Evolutionary conservation across 257 asterid species (phyloP).

Genomic region (Fraxinus americana): DNA sequence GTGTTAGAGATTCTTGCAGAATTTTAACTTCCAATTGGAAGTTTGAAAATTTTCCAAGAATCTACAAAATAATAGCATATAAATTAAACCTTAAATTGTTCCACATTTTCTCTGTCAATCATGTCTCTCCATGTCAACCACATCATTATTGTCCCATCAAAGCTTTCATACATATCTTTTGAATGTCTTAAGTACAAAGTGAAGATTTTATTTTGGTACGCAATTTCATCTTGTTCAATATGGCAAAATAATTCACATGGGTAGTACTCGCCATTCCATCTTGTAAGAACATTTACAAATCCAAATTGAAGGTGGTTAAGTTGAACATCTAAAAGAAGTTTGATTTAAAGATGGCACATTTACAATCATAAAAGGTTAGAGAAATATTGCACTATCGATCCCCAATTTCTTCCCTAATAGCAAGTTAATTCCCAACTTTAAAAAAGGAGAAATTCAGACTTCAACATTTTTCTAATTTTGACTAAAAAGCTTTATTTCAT

Average conservation of each 20-base stretch:
- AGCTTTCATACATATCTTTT: background rate
- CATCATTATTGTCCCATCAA: conserved; percentile 14
- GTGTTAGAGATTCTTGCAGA: no score
- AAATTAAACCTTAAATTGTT: no score
- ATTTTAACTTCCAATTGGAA: no score
- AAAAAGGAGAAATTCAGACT: background rate
- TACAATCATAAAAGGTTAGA: background rate
- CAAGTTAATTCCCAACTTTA: background rate
- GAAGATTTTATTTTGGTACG: background rate
- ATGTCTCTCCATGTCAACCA: conserved; percentile 65
- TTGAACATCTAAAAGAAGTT: background rate
- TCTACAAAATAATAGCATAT: no score
- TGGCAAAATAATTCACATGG: conserved; percentile 68
- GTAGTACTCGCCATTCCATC: conserved; percentile 50
- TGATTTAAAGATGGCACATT: background rate
- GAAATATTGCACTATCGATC: background rate
- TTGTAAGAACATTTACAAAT: conserved; percentile 35
- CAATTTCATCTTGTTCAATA: conserved; percentile 10
- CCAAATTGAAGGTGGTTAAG: background rate
- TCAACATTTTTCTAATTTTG: background rate
- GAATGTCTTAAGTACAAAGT: background rate
- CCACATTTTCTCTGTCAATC: conserved; percentile 44
- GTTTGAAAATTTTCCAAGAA: no score
- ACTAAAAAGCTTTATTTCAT: no score
- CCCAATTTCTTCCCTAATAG: background rate